Percentiles rank a stretch among this genome's conserved stretches.
Conservation (phyloP, 2,329 filamentous ascomycete genomes). For the Triangularia setosa region DNA sequence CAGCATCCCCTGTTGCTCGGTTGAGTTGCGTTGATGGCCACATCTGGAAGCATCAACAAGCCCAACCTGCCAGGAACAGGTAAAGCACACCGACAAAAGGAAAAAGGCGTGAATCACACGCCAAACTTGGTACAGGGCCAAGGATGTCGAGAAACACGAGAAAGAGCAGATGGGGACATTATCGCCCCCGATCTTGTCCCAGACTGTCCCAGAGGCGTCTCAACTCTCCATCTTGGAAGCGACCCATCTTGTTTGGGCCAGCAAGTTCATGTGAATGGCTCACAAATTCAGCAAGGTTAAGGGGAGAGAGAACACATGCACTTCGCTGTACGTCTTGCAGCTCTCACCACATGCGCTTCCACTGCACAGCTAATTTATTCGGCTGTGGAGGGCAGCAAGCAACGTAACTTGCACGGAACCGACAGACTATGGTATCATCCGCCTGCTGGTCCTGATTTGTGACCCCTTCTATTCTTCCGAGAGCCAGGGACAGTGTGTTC, state of each 20-base stretch:
- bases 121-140: constrained; percentile 11
- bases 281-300: neutral
- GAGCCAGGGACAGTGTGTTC: constrained; percentile 2
- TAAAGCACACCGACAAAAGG: constrained; percentile 14
- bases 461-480: constrained; percentile 5
- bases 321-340: neutral
- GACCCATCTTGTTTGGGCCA: neutral
- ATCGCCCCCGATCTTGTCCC: neutral
- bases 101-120: constrained; percentile 2
- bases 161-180: neutral
- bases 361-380: neutral
- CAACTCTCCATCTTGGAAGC: neutral
- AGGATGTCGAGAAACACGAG: constrained; percentile 5
- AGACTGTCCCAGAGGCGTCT: neutral
- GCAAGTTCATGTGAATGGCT: neutral
- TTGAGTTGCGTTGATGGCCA: constrained; percentile 3
- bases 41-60: constrained; percentile 15
- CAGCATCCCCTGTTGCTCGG: constrained; percentile 6
- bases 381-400: neutral
- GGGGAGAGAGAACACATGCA: neutral
- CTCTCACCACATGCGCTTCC: neutral
- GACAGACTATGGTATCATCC: constrained; percentile 2
- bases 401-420: neutral
- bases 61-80: constrained; percentile 1
- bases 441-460: constrained; percentile 3